Percentiles rank a stretch among this genome's conserved stretches.
Evolutionary conservation across 2,329 filamentous ascomycete species (phyloP).

Genomic region (Cladosporium sphaerospermum): DNA sequence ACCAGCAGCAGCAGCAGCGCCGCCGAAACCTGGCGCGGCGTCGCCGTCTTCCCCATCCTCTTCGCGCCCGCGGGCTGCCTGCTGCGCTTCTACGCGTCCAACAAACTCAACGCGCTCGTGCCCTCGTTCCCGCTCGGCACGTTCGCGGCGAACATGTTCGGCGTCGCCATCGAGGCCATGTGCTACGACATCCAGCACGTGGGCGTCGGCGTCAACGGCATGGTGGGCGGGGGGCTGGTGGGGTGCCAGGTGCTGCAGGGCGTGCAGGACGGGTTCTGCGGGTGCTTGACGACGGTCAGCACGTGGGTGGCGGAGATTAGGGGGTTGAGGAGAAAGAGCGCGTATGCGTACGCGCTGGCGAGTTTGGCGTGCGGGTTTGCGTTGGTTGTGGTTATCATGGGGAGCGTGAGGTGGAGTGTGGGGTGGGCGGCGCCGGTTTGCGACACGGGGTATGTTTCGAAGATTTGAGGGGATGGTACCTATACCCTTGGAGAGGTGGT

Average conservation of each 20-base stretch:
- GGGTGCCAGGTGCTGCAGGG: constrained; percentile 44
- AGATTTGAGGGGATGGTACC: background rate
- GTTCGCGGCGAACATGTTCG: constrained; percentile 72
- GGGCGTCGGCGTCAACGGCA: constrained; percentile 29
- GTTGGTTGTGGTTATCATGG: constrained; percentile 65
- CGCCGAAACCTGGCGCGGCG: constrained; percentile 63
- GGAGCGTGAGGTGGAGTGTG: constrained; percentile 63
- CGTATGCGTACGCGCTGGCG: constrained; percentile 61
- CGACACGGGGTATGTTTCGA: constrained; percentile 25
- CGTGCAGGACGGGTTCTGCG: constrained; percentile 44
- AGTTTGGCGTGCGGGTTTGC: constrained; percentile 57
- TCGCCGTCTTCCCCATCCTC: constrained; percentile 67
- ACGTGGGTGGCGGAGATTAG: constrained; percentile 44
- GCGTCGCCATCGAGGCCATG: constrained; percentile 68
- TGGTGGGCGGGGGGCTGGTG: constrained; percentile 34
- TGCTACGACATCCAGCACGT: constrained; percentile 72
- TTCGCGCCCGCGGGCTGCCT: constrained; percentile 80
- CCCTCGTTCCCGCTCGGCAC: constrained; percentile 77
- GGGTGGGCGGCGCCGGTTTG: constrained; percentile 36
- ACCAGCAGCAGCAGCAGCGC: constrained; percentile 23
- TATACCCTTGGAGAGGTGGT: background rate
- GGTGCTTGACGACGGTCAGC: constrained; percentile 42
- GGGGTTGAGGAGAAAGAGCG: constrained; percentile 40
- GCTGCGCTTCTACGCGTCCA: constrained; percentile 64
- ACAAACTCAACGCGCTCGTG: constrained; percentile 62